A percentile compares a stretch with the other conserved stretches of the same genome.
phyloP scores from a whole-genome alignment of 2,329 filamentous ascomycete genomes.

The Ophiocordyceps camponoti-rufipedis region DNA sequence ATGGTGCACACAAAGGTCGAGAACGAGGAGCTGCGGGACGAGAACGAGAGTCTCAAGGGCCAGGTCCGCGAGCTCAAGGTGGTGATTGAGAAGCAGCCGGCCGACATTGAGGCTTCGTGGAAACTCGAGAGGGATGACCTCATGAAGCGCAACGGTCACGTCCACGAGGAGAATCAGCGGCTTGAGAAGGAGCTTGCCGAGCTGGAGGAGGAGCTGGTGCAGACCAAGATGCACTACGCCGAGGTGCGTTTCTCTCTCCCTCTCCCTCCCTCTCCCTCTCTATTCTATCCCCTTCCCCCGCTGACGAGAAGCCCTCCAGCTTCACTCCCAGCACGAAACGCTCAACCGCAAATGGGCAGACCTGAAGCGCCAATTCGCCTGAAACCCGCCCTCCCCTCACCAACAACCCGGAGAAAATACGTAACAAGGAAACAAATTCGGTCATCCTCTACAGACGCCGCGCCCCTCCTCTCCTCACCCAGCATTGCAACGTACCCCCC shows the following conservation, averaged over 20 bases:
- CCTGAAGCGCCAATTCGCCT: slow-evolving; percentile 40
- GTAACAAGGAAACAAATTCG: not conserved
- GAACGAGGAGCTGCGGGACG: slow-evolving; percentile 74
- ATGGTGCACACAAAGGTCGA: slow-evolving; percentile 84
- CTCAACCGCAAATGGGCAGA: slow-evolving; percentile 65
- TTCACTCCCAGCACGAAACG: slow-evolving; percentile 52
- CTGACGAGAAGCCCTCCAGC: slow-evolving; percentile 22
- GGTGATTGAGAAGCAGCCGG: slow-evolving; percentile 78
- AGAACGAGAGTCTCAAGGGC: slow-evolving; percentile 72
- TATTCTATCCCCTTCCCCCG: not conserved
- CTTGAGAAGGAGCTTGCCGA: slow-evolving; percentile 82
- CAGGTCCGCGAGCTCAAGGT: slow-evolving; percentile 73
- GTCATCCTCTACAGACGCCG: not conserved
- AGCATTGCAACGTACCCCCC: not conserved
- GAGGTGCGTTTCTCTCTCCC: slow-evolving; percentile 44
- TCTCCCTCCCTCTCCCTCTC: not conserved
- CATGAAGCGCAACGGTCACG: slow-evolving; percentile 81
- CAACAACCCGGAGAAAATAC: not conserved
- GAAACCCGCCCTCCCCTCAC: not conserved
- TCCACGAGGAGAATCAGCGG: slow-evolving; percentile 79
- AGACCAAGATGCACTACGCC: slow-evolving; percentile 87
- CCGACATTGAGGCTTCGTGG: slow-evolving; percentile 68
- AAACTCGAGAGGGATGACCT: slow-evolving; percentile 76
- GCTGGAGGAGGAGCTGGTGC: slow-evolving; percentile 81
- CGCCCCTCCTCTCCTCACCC: not conserved